These are phyloP conservation scores for Phytopythium litorale DNA, from an alignment of 352 stramenopile species.

Conservation along the genomic window DNA sequence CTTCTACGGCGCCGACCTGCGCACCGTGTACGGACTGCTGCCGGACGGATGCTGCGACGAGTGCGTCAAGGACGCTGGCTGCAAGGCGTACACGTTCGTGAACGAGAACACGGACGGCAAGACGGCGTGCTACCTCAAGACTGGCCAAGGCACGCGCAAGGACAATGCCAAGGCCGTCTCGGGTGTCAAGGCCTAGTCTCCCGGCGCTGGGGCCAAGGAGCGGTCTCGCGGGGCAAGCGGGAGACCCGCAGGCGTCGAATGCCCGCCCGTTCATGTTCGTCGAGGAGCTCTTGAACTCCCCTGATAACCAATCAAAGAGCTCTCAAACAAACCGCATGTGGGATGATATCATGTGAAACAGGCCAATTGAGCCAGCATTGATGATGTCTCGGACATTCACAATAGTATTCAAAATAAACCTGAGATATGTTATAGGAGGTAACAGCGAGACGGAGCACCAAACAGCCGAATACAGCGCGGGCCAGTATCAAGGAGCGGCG, in stretches of 20 bases:
- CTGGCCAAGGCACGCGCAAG: slow-evolving; percentile 20
- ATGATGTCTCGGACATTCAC: too few relatives aligned
- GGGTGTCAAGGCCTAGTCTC: slow-evolving; percentile 1
- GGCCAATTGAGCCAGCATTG: too few relatives aligned
- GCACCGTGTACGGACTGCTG: slow-evolving; percentile 31
- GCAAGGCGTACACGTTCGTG: slow-evolving; percentile 49
- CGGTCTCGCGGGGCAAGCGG: too few relatives aligned
- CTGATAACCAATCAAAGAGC: too few relatives aligned
- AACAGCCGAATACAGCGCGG: not conserved
- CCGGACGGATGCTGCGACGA: slow-evolving; percentile 47
- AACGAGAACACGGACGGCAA: slow-evolving; percentile 50
- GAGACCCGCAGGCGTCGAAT: too few relatives aligned
- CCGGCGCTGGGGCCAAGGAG: too few relatives aligned
- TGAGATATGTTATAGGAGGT: not conserved
- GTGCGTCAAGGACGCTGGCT: slow-evolving; percentile 30
- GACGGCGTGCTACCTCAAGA: slow-evolving; percentile 60
- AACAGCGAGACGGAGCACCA: not conserved
- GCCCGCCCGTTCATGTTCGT: too few relatives aligned
- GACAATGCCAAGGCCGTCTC: slow-evolving; percentile 32
- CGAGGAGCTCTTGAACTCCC: too few relatives aligned
- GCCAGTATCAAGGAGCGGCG: not conserved
- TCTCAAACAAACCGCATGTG: too few relatives aligned
- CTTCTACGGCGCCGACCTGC: slow-evolving; percentile 46
- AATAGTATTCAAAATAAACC: too few relatives aligned
- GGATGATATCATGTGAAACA: too few relatives aligned